Evolutionary conservation across 352 stramenopile species (phyloP), one percentile per base, ranked within the genome.

Genomic region (Phytophthora europaea): DNA sequence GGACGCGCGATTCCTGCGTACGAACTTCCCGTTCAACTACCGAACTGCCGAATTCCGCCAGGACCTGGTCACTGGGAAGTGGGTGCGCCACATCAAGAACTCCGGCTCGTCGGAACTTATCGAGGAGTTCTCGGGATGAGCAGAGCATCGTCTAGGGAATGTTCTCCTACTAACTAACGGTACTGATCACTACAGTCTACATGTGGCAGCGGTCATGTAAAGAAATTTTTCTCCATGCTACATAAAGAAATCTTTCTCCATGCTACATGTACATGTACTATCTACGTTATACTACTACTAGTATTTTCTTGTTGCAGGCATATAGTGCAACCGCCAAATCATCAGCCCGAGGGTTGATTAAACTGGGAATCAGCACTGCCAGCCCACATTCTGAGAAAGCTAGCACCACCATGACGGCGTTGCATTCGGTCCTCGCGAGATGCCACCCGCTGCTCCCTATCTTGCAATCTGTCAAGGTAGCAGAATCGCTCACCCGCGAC

Each of bases 331-430:
- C 38, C 26, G 26, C 26, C 3, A 31, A 16, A 45, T 18, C 38
- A 61, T 15, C 33, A 54, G 7, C 20, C 36, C 33, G 31, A 43
- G 20, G 69, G 48, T 20, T 71, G 26, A n/a, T 59, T 93, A 54
- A 95, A 94, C 66, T 93, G 88, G 23, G 85, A 94, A 33, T 96
- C 85, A 10, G 81, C 70, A 31, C 88, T 95, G 57, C 88, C 88
- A 1, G 89, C 83, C 89, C 89, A 94, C 86, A 96, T 96, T 60
- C 85, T 85, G 53, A 93, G 81, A 67, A 86, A 94, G 51, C 70
- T 82, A 34, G 76, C 74, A 59, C 89, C 86, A 28, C 89, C 86
- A 67, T 93, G 75, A 38, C 86, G 86, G 55, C 90, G 91, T 52
- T 85, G 82, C 79, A 85, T 95, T 20, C 83, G 76, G 65, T 82